Conservation (phyloP, 2,329 filamentous ascomycete genomes). For the Hirsutella minnesotensis region DNA sequence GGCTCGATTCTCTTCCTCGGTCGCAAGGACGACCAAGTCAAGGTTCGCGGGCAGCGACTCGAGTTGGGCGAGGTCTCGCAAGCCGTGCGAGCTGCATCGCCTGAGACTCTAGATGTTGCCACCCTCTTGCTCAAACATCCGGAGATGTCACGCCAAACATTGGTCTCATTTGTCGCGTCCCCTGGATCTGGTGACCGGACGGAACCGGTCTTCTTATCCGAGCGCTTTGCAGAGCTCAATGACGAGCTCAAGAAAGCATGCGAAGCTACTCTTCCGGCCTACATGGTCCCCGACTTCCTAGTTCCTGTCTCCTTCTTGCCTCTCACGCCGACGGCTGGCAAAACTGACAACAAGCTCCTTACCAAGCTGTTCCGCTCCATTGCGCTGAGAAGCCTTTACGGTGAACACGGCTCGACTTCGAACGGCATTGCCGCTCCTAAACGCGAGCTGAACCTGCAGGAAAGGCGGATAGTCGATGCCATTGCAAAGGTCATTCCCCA, state of each 20-base stretch:
- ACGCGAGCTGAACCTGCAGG: neutral
- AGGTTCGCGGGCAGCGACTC: neutral
- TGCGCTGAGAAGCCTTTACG: slow-evolving; percentile 2
- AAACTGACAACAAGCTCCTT: slow-evolving; percentile 3
- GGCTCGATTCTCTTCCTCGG: neutral
- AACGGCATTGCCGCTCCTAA: neutral
- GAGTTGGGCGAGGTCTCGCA: neutral
- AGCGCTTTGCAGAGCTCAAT: neutral
- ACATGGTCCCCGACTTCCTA: slow-evolving; percentile 6
- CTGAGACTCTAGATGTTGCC: neutral
- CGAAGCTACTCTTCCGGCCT: slow-evolving; percentile 2
- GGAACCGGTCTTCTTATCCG: neutral
- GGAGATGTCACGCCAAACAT: neutral
- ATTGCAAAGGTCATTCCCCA: neutral
- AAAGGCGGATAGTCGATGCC: neutral
- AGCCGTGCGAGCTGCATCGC: neutral
- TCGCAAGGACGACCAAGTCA: neutral
- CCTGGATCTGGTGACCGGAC: neutral
- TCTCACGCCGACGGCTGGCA: slow-evolving; percentile 3
- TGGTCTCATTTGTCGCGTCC: neutral
- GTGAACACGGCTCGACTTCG: neutral
- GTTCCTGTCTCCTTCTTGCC: slow-evolving; percentile 3
- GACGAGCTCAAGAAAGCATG: neutral
- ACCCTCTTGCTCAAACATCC: neutral
- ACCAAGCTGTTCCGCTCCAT: slow-evolving; percentile 4